Conservation (phyloP, 139 green algal genomes). For the Picochlorum sp. region DNA sequence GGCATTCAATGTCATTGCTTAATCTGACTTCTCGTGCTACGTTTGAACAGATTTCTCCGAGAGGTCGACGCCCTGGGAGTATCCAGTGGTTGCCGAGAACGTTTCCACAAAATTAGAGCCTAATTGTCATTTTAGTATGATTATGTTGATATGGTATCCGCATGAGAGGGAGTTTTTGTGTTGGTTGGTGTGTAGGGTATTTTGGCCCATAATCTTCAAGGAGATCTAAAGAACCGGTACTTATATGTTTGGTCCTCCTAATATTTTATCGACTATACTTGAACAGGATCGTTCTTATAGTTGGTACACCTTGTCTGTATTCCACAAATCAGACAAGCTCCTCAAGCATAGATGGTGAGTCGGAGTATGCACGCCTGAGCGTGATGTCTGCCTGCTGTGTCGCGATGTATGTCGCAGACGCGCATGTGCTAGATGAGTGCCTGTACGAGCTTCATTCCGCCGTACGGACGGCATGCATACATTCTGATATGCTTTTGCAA, state of each 20-base stretch:
- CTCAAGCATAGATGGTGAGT: conserved; percentile 15
- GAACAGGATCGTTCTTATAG: conserved; percentile 15
- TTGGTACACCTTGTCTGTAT: conserved; percentile 13
- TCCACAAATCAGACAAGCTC: conserved; percentile 15
- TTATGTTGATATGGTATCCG: no score
- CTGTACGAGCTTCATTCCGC: conserved; percentile 8
- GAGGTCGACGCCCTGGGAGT: no score
- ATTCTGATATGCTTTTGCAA: conserved; percentile 16
- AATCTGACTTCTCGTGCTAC: background rate
- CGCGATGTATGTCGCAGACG: conserved; percentile 5
- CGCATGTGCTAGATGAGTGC: conserved; percentile 8
- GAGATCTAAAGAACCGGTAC: background rate
- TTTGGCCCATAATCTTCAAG: background rate
- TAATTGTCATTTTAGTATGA: no score
- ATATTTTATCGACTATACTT: background rate
- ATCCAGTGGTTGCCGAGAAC: no score
- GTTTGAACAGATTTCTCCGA: background rate
- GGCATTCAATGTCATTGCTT: background rate
- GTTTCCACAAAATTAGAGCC: no score
- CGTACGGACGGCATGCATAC: background rate
- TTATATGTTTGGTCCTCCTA: background rate
- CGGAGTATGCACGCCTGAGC: conserved; percentile 5
- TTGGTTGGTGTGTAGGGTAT: no score
- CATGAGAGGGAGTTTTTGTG: no score
- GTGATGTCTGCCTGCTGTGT: conserved; percentile 9